Evolutionary conservation across 2,329 filamentous ascomycete species (phyloP), one percentile per base, ranked within the genome.

Genomic region (Cladobotryum mycophilum): DNA sequence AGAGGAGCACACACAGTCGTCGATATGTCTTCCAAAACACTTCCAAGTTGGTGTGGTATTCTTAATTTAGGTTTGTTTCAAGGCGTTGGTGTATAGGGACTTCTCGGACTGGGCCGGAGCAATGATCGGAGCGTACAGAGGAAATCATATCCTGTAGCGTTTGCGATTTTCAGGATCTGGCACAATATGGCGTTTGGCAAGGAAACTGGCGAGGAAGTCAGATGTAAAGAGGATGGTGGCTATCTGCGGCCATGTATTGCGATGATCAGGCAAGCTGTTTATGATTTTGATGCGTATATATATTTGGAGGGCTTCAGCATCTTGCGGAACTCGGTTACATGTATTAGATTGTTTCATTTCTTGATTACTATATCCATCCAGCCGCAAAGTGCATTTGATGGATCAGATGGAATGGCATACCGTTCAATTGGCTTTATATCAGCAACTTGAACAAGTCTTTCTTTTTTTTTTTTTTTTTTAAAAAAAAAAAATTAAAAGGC

Each of bases 41-140:
- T 8, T 8, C 25, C 25, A 30, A 30, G 25, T 30, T 30, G 25
- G 25, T 11, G 25, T 30, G 25, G 15, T 22, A 40, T 35, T 5
- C 11, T 48, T 44, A 37, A 17, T 36, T 11, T 7, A 18, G 41
- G 17, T 41, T 40, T 30, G 25, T 44, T 38, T 44, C 34, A 33
- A 47, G 49, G 45, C 49, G 41, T 45, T 45, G 49, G 41, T 48
- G 41, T 52, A 36, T 36, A 30, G 41, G 41, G 11, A 25, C 40
- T 17, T 17, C 42, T 41, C 25, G 30, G 36, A 40, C 47, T 41
- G 42, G 35, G 35, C 41, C 43, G n/a, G 45, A 45, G 6, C 49
- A 48, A 47, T 44, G 15, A 30, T 44, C 9, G 25, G 25, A 30
- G 25, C 25, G 25, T 11, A 11, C 25, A 15, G 20, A 22, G 41